These are phyloP conservation scores for Naganishia albida DNA, from an alignment of 1,284 basidiomycete species.

Conservation along the genomic window DNA sequence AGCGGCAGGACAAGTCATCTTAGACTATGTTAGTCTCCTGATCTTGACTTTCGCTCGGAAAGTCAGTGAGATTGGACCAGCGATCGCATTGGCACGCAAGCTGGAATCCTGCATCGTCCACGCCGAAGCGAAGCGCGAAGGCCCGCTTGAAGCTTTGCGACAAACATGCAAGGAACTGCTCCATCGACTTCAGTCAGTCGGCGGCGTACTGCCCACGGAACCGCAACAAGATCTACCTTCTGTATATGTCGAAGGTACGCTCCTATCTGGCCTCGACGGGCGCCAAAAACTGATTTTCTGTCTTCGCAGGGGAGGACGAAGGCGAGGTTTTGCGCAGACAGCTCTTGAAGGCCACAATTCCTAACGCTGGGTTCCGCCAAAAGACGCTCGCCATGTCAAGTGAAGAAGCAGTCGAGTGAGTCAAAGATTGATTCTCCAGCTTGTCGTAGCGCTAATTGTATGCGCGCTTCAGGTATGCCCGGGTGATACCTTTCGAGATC, in stretches of 20 bases:
- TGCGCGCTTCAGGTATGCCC: conserved; percentile 3
- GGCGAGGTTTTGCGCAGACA: conserved; percentile 28
- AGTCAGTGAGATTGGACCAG: neutral
- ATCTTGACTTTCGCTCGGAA: conserved; percentile 57
- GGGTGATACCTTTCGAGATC: conserved; percentile 20
- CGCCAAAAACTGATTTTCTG: neutral
- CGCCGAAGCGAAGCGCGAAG: conserved; percentile 28
- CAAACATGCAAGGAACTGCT: conserved; percentile 12
- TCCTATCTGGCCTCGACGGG: neutral
- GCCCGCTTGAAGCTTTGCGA: conserved; percentile 7
- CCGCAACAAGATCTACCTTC: neutral
- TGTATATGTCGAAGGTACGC: conserved; percentile 24
- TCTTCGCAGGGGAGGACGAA: conserved; percentile 23
- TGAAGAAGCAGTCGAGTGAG: conserved; percentile 3
- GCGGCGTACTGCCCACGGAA: neutral
- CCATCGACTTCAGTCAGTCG: conserved; percentile 9
- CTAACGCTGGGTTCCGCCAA: conserved; percentile 15
- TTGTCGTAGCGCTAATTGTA: neutral
- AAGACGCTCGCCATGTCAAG: conserved; percentile 10
- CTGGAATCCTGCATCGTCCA: conserved; percentile 19
- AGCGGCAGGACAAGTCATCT: conserved; percentile 65
- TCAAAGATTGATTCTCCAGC: neutral
- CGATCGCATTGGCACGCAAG: conserved; percentile 4
- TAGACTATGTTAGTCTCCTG: conserved; percentile 65
- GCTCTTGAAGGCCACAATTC: conserved; percentile 2